Percentiles rank a stretch among this genome's conserved stretches.
Conservation (phyloP, 179 eudicot species). For the Kewa caespitosa region DNA sequence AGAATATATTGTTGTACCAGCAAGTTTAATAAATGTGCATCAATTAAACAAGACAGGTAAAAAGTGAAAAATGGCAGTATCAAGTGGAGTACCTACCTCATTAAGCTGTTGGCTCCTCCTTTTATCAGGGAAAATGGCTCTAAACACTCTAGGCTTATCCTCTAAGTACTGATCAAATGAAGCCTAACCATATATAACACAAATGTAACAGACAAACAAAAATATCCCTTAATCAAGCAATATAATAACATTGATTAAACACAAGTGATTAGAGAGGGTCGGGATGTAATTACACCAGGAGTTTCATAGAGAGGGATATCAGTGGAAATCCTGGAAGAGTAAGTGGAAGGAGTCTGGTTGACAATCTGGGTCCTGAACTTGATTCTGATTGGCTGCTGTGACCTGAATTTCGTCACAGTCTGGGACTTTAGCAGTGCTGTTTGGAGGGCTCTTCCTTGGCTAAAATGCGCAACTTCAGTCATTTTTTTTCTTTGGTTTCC, state of each 20-base stretch:
- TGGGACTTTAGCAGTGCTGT: slow-evolving; percentile 1
- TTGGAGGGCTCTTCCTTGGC: background rate
- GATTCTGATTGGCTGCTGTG: slow-evolving; percentile 18
- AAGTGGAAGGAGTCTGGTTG: slow-evolving; percentile 48
- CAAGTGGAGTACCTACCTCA: slow-evolving; percentile 39
- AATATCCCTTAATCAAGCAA: no score
- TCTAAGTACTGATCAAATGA: slow-evolving; percentile 86
- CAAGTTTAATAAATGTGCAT: no score
- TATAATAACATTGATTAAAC: background rate
- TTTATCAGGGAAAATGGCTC: slow-evolving; percentile 86
- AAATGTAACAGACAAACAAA: background rate
- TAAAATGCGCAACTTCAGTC: background rate
- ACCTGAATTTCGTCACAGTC: slow-evolving; percentile 15
- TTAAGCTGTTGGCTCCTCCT: slow-evolving; percentile 66
- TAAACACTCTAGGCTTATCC: slow-evolving; percentile 76
- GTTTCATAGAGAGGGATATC: slow-evolving; percentile 75
- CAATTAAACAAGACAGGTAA: background rate
- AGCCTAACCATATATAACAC: slow-evolving; percentile 56
- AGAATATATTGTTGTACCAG: no score
- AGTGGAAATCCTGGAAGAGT: slow-evolving; percentile 60
- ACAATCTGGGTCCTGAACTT: slow-evolving; percentile 28
- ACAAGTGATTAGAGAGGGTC: background rate
- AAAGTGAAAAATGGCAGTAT: background rate
- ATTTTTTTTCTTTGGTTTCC: background rate
- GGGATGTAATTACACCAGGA: slow-evolving; percentile 45